phyloP scores from a whole-genome alignment of 805 yeast genomes.

The Candida orba region DNA sequence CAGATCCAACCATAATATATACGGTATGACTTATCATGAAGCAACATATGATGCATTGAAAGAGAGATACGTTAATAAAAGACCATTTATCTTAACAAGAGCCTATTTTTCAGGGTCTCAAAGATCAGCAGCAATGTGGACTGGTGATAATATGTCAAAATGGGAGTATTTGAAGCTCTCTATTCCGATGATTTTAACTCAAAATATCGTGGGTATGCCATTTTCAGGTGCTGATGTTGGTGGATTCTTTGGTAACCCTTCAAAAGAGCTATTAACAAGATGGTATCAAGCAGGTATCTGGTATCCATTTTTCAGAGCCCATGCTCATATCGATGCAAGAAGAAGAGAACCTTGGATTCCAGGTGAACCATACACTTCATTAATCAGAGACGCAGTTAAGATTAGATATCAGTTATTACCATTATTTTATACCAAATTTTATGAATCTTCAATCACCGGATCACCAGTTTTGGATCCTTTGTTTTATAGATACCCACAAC shows the following conservation, averaged over 20 bases:
- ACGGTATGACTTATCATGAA: slow-evolving; percentile 75
- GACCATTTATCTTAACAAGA: slow-evolving; percentile 87
- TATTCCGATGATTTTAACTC: slow-evolving; percentile 80
- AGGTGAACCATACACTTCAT: slow-evolving; percentile 62
- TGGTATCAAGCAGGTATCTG: slow-evolving; percentile 97
- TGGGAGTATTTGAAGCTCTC: slow-evolving; percentile 84
- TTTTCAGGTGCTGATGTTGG: slow-evolving; percentile 96
- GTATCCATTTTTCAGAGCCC: slow-evolving; percentile 95
- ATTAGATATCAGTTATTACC: slow-evolving; percentile 77
- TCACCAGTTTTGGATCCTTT: slow-evolving; percentile 67
- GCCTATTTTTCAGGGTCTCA: slow-evolving; percentile 90
- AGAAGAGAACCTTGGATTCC: slow-evolving; percentile 91
- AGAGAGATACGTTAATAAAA: slow-evolving; percentile 40
- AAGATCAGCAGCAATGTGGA: slow-evolving; percentile 90
- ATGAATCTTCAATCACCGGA: slow-evolving; percentile 53
- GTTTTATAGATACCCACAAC: slow-evolving; percentile 47
- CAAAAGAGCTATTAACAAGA: slow-evolving; percentile 69
- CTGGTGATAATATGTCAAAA: slow-evolving; percentile 90
- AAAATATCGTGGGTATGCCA: slow-evolving; percentile 80
- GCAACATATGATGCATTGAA: slow-evolving; percentile 65
- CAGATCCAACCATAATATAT: slow-evolving; percentile 82
- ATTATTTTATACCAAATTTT: slow-evolving; percentile 70
- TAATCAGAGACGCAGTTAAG: slow-evolving; percentile 62
- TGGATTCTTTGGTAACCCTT: slow-evolving; percentile 91
- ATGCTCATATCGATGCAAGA: slow-evolving; percentile 89